Percentiles rank a stretch among this genome's conserved stretches.
These are phyloP conservation scores for Penicillium robsamsonii DNA, from an alignment of 495 filamentous ascomycete genomes.

Conservation along the genomic window DNA sequence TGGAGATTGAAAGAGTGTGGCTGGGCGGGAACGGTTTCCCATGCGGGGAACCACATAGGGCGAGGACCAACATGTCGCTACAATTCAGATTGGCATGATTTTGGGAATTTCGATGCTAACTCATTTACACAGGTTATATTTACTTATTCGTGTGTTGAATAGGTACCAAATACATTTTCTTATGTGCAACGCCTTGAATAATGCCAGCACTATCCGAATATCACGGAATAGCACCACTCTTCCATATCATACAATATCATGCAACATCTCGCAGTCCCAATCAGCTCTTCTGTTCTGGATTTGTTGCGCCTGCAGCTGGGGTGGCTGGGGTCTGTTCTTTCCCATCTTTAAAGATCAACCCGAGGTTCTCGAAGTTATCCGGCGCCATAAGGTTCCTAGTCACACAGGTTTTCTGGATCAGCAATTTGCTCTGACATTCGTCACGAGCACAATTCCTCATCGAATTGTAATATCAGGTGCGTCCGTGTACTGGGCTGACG, in stretches of 20 bases:
- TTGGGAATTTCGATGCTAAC: neutral
- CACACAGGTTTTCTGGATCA: conserved; percentile 8
- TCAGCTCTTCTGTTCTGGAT: conserved; percentile 13
- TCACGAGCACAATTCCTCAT: neutral
- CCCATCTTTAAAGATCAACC: conserved; percentile 61
- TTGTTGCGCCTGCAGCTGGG: neutral
- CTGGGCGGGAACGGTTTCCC: conserved; percentile 26
- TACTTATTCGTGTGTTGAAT: neutral
- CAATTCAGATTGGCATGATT: neutral
- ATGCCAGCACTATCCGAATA: conserved; percentile 15
- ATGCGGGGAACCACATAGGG: conserved; percentile 17
- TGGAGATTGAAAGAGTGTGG: conserved; percentile 14
- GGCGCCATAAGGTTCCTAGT: conserved; percentile 89
- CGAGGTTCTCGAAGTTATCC: conserved; percentile 90
- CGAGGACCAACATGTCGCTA: conserved; percentile 12
- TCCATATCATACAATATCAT: conserved; percentile 23
- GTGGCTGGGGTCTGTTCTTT: conserved; percentile 7
- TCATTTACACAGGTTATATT: neutral
- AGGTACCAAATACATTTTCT: conserved; percentile 15
- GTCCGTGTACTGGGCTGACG: conserved; percentile 27
- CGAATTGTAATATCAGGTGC: no score
- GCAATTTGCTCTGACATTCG: neutral
- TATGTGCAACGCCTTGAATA: conserved; percentile 25
- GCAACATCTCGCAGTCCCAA: conserved; percentile 4
- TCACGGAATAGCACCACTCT: conserved; percentile 6